Conservation (phyloP, 805 yeast genomes). For the Barnettozyma vustinii region DNA sequence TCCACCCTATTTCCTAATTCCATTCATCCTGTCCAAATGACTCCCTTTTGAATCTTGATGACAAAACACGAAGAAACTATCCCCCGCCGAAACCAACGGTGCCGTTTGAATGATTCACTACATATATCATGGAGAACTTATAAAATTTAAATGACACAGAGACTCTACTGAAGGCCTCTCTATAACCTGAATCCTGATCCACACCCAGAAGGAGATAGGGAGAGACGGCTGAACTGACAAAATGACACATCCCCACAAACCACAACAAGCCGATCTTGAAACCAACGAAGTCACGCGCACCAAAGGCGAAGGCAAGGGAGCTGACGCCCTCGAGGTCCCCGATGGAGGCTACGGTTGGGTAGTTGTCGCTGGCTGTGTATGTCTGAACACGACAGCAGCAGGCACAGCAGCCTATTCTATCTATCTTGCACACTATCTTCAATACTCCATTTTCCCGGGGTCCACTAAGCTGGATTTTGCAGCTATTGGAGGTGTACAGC, state of each 20-base stretch:
- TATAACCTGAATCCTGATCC: too few species aligned
- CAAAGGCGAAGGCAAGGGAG: background rate
- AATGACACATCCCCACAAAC: background rate
- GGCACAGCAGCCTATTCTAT: conserved; percentile 40
- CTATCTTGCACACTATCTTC: conserved; percentile 54
- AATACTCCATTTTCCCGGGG: conserved; percentile 42
- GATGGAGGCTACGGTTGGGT: conserved; percentile 44
- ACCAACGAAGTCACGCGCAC: background rate
- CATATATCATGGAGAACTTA: background rate
- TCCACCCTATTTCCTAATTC: too few species aligned
- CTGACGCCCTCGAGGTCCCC: conserved; percentile 28
- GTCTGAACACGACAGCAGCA: conserved; percentile 10
- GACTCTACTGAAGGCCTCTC: too few species aligned
- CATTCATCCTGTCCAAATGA: background rate
- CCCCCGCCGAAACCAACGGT: background rate
- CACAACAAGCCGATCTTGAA: background rate
- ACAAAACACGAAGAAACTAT: background rate
- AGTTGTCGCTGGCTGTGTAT: conserved; percentile 18
- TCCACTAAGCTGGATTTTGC: conserved; percentile 58
- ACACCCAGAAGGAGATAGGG: too few species aligned
- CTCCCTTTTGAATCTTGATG: background rate
- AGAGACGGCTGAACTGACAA: background rate
- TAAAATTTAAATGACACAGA: background rate
- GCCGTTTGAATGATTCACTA: background rate
- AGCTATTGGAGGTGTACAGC: conserved; percentile 62